Conservation (phyloP, 176 grass and related monocot species). For the Rhipidocladum racemiflorum region DNA sequence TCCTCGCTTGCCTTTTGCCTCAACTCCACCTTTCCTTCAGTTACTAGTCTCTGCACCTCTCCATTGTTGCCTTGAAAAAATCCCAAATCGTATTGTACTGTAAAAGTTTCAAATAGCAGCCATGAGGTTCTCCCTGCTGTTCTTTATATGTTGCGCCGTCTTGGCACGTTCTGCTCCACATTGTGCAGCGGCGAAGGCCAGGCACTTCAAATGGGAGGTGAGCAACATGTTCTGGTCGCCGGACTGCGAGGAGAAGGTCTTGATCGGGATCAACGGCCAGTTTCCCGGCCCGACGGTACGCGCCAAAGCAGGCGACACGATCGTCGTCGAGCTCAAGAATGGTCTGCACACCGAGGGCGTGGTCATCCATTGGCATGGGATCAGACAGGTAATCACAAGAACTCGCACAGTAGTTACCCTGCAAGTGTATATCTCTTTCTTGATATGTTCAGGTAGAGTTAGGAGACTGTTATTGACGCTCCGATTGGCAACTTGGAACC, state of each 20-base stretch:
- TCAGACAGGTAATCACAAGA: conserved; percentile 53
- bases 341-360: conserved; percentile 69
- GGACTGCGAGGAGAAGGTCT: conserved; percentile 64
- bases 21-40: conserved; percentile 23
- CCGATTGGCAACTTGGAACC: no score
- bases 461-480: background rate
- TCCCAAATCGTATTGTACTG: background rate
- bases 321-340: conserved; percentile 73
- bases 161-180: background rate
- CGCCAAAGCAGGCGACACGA: conserved; percentile 60
- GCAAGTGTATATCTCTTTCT: background rate
- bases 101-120: background rate
- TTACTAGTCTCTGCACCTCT: conserved; percentile 22
- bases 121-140: conserved; percentile 35
- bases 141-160: background rate
- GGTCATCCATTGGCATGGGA: conserved; percentile 93
- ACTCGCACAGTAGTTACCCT: background rate
- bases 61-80: background rate
- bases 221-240: conserved; percentile 70
- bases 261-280: conserved; percentile 78
- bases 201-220: conserved; percentile 74
- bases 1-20: background rate
- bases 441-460: conserved; percentile 11
- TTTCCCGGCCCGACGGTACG: conserved; percentile 75
- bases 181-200: conserved; percentile 40